Percentiles rank a stretch among this genome's conserved stretches.
Evolutionary conservation across 1,284 basidiomycete genomes (phyloP).

Genomic region (Omphalotus olearius): DNA sequence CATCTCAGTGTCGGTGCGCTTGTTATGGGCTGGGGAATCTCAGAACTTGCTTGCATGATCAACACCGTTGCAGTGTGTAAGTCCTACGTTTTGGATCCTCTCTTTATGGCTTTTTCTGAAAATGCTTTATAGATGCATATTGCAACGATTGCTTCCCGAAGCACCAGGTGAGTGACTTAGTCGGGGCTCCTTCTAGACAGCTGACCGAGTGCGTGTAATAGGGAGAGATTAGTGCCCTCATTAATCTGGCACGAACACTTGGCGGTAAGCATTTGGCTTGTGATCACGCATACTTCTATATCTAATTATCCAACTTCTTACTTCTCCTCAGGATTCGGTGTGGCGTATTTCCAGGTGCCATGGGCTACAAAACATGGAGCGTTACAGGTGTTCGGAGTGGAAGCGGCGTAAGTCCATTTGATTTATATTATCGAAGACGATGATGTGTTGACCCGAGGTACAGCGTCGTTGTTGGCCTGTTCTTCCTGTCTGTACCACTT

Average conservation of each 20-base stretch:
- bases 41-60: constrained; percentile 50
- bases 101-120: neutral
- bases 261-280: constrained; percentile 31
- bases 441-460: neutral
- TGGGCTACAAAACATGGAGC: constrained; percentile 47
- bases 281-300: too few relatives aligned
- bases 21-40: constrained; percentile 59
- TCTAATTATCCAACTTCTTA: neutral
- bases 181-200: neutral
- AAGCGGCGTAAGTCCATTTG: constrained; percentile 35
- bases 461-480: constrained; percentile 44
- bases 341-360: constrained; percentile 55
- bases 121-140: constrained; percentile 38
- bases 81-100: constrained; percentile 18
- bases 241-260: constrained; percentile 55
- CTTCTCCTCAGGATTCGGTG: constrained; percentile 42
- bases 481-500: constrained; percentile 47
- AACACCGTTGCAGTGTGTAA: constrained; percentile 56
- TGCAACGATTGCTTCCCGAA: constrained; percentile 41
- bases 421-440: too few relatives aligned
- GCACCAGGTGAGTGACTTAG: constrained; percentile 28
- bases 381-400: constrained; percentile 45
- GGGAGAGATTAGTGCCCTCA: constrained; percentile 55
- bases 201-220: constrained; percentile 16
- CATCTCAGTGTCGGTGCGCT: constrained; percentile 45